phyloP scores from a whole-genome alignment of 2,329 filamentous ascomycete species.

The Ciborinia camelliae region DNA sequence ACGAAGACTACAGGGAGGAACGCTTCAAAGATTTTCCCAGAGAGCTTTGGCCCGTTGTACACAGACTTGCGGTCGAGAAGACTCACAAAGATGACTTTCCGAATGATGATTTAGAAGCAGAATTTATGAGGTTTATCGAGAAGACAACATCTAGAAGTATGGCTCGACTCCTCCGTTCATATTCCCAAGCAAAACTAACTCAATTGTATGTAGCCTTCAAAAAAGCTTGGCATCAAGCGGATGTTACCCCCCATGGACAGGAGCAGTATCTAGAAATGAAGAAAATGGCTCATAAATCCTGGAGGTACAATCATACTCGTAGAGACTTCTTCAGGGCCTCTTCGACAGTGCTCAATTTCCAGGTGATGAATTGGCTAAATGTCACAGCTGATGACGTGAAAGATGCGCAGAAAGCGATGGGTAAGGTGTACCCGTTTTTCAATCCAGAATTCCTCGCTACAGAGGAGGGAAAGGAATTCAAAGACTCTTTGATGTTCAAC shows the following conservation, averaged over 20 bases:
- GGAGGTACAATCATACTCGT: conserved; percentile 29
- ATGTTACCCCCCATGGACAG: conserved; percentile 42
- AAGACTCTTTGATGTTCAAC: conserved; percentile 41
- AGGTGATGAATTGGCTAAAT: conserved; percentile 40
- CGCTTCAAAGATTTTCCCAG: not conserved
- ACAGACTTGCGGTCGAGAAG: conserved; percentile 11
- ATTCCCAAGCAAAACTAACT: not conserved
- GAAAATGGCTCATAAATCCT: conserved; percentile 38
- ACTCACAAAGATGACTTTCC: not conserved
- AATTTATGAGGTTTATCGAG: conserved; percentile 37
- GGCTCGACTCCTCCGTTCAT: not conserved
- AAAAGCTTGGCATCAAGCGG: conserved; percentile 44
- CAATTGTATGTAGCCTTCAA: conserved; percentile 38
- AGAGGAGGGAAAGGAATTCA: conserved; percentile 37
- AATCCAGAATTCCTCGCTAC: conserved; percentile 40
- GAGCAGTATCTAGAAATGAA: conserved; percentile 41
- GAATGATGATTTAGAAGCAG: conserved; percentile 22
- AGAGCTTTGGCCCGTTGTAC: not conserved
- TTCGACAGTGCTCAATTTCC: conserved; percentile 24
- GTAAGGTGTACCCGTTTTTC: conserved; percentile 43
- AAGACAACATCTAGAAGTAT: conserved; percentile 38
- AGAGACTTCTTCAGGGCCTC: conserved; percentile 24
- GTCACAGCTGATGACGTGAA: conserved; percentile 23
- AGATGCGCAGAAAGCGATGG: conserved; percentile 41
- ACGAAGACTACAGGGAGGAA: not conserved